phyloP scores from a whole-genome alignment of 139 green algal species.

The Chlamydomonas sp. region DNA sequence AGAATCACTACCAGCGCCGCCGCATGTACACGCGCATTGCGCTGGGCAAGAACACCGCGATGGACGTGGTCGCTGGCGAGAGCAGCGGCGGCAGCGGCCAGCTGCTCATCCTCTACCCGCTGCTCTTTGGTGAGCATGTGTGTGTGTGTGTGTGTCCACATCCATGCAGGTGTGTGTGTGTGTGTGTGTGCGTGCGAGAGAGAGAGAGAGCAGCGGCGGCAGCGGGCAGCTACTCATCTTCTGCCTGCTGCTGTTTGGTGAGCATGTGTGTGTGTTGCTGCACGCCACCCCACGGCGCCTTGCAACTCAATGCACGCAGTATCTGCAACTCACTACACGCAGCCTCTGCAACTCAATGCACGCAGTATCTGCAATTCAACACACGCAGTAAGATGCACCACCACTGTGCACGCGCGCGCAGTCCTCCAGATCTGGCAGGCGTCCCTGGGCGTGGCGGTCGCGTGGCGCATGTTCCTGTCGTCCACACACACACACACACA shows the following conservation, averaged over 20 bases:
- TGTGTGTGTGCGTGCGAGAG: too few species aligned
- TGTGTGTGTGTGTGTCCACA: too few species aligned
- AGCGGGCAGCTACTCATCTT: slow-evolving; percentile 76
- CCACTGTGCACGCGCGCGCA: too few species aligned
- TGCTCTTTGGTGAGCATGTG: slow-evolving; percentile 57
- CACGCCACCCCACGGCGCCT: too few species aligned
- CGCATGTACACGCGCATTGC: slow-evolving; percentile 94
- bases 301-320: too few species aligned
- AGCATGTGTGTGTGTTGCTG: slow-evolving; percentile 4
- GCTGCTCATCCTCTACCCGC: slow-evolving; percentile 79
- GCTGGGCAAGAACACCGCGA: slow-evolving; percentile 76
- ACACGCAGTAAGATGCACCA: too few species aligned
- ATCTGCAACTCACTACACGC: too few species aligned
- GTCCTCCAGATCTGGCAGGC: slow-evolving; percentile 56
- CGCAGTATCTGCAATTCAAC: too few species aligned
- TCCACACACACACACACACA: too few species aligned
- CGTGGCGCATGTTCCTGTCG: slow-evolving; percentile 41
- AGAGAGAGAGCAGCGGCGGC: slow-evolving; percentile 64
- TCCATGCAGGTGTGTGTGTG: too few species aligned
- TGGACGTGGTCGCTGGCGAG: slow-evolving; percentile 87
- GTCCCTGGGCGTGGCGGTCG: slow-evolving; percentile 60
- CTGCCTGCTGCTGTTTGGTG: slow-evolving; percentile 76
- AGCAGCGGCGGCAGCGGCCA: slow-evolving; percentile 60
- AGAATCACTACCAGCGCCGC: slow-evolving; percentile 79
- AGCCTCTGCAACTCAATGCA: too few species aligned